Evolutionary conservation across 2,329 filamentous ascomycete genomes (phyloP), one percentile per base, ranked within the genome.

Genomic region (Aureobasidium pullulans): DNA sequence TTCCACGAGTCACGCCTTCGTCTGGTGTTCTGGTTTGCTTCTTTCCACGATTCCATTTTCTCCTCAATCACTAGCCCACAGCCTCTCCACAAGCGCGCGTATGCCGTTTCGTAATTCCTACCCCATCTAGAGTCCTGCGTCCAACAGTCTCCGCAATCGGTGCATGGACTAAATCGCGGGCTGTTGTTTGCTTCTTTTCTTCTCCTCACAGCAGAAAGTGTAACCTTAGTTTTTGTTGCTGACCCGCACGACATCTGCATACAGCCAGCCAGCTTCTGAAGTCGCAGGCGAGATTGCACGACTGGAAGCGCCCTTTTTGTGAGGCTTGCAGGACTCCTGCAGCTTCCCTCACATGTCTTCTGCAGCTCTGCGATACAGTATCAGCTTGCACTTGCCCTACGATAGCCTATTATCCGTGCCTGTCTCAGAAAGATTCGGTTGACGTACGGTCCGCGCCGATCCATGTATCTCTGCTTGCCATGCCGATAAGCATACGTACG

Each of bases 371-470:
- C 43, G 36, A 54, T 39, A 32, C n/a, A 11, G 16, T 16, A 13
- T 28, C 39, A 42, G 42, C 42, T 29, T 46, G 23, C 8, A n/a
- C 42, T 46, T 46, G 13, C 19, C n/a, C 19, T 46, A 15, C 15
- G 34, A 36, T n/a, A 40, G 42, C 19, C 16, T 15, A 15, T 28
- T 10, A 23, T 10, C 42, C 16, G 42, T 44, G 16, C 44, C 44
- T 57, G 43, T 57, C 54, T 57, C 34, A 57, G 43, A 40, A 39
- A 57, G 19, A 40, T 40, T 34, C 44, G 54, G 54, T 48, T 57
- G 54, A 57, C 54, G 32, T 57, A 48, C 54, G 54, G 54, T 57
- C 54, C 54, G 54, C 54, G 54, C 54, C 54, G 54, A 57, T 57
- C 54, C 54, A 40, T 43, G 11, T 43, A 56, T 44, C 52, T 44